Base-by-base conservation (phyloP, 163 green algal species). In the Chlorella variabilis region DNA sequence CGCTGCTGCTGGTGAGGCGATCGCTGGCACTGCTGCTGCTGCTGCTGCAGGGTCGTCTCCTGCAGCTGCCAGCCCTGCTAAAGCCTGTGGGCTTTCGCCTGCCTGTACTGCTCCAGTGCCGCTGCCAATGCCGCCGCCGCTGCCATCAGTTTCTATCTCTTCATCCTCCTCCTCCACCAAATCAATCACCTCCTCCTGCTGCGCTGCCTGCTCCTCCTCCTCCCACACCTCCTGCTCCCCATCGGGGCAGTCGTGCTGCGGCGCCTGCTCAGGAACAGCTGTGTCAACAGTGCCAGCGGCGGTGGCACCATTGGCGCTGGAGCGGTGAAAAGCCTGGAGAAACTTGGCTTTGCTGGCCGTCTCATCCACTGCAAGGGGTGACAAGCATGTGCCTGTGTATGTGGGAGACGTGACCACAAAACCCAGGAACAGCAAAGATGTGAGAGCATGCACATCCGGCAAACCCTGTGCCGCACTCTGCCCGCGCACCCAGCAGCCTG, bases 311-410 rank as follows among this genome's bases (percentile, higher is more conserved):
- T n/a, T n/a, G n/a, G n/a, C n/a, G n/a, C n/a, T n/a, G n/a, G n/a
- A n/a, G 63, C 49, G 39, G 18, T 48, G 67, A 51, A 87, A 84
- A 25, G 33, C 62, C 1, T 84, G 63, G 70, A 94, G 76, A 71
- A 94, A 95, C 20, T 81, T 83, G 11, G 86, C 90, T 87, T 97
- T 97, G 77, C 82, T 81, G 42, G 90, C 85, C 1, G 69, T 92
- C 59, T 93, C 76, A 78, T 98, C 91, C 38, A 96, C 71, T 79
- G 71, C 63, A 94, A 20, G 20, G 27, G 23, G 6, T 15, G 23
- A 63, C 20, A 29, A n/a, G n/a, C n/a, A n/a, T n/a, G n/a, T n/a
- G n/a, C n/a, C n/a, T n/a, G n/a, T n/a, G n/a, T n/a, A n/a, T n/a
- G n/a, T n/a, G n/a, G n/a, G n/a, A n/a, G n/a, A n/a, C n/a, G n/a